Conservation (phyloP, 768 basidiomycete species). For the Lepiota brunneoincarnata region DNA sequence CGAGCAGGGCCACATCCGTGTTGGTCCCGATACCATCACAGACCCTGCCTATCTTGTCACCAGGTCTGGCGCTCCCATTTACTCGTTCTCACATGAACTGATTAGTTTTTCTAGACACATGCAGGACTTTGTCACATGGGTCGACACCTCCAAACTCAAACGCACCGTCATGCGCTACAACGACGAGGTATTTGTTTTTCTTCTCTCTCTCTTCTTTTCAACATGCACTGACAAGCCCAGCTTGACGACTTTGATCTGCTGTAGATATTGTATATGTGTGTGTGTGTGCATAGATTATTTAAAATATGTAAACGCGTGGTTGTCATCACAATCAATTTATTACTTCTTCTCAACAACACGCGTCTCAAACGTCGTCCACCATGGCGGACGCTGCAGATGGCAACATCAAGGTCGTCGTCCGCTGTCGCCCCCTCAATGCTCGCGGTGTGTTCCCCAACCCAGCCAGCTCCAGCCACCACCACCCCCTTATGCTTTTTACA, state of each 20-base stretch:
- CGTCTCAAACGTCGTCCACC: constrained; percentile 12
- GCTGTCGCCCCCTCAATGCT: constrained; percentile 95
- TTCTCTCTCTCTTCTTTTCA: background rate
- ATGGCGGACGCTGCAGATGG: constrained; percentile 83
- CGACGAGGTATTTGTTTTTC: constrained; percentile 64
- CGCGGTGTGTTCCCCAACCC: constrained; percentile 59
- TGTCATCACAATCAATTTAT: constrained; percentile 6
- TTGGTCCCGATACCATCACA: constrained; percentile 93
- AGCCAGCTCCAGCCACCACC: background rate
- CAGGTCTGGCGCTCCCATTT: constrained; percentile 41
- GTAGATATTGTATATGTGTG: constrained; percentile 24
- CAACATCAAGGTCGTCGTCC: constrained; percentile 90
- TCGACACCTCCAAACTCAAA: constrained; percentile 96
- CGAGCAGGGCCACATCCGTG: constrained; percentile 97
- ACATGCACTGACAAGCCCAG: constrained; percentile 35
- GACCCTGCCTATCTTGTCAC: constrained; percentile 97
- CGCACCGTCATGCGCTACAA: constrained; percentile 95
- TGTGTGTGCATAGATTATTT: too few relatives aligned
- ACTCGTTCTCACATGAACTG: constrained; percentile 7
- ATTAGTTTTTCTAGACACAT: constrained; percentile 60
- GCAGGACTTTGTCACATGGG: constrained; percentile 99
- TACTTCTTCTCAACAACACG: background rate
- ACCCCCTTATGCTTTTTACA: constrained; percentile 2
- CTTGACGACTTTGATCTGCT: constrained; percentile 94
- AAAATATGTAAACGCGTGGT: constrained; percentile 3